These are phyloP conservation scores for Diaporthe nobilis DNA, from an alignment of 2,329 filamentous ascomycete species.

Conservation along the genomic window DNA sequence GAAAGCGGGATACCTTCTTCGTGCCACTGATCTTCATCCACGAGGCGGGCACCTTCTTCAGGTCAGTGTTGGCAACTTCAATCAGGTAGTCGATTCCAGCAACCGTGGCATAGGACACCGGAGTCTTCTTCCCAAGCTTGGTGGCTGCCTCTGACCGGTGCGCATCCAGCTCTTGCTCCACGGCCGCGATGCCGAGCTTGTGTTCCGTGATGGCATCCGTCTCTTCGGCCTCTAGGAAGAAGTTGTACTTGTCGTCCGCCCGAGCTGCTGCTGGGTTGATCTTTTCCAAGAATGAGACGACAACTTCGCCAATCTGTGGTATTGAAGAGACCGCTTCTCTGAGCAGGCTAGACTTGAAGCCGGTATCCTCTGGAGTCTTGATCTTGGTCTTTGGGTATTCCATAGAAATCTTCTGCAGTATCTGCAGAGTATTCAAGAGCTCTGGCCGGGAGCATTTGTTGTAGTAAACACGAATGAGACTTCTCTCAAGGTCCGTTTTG, in stretches of 20 bases:
- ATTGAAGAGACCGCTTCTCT: slow-evolving; percentile 80
- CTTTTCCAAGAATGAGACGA: slow-evolving; percentile 83
- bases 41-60: slow-evolving; percentile 91
- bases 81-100: slow-evolving; percentile 95
- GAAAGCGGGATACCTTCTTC: slow-evolving; percentile 92
- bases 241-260: slow-evolving; percentile 91
- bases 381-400: slow-evolving; percentile 75
- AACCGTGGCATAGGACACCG: slow-evolving; percentile 84
- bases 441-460: slow-evolving; percentile 94
- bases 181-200: slow-evolving; percentile 90
- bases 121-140: slow-evolving; percentile 77
- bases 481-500: slow-evolving; percentile 89
- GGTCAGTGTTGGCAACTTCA: slow-evolving; percentile 85
- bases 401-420: slow-evolving; percentile 83
- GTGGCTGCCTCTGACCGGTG: slow-evolving; percentile 80
- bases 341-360: slow-evolving; percentile 80
- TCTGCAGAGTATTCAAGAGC: slow-evolving; percentile 86
- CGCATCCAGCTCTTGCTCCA: slow-evolving; percentile 88
- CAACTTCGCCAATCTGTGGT: slow-evolving; percentile 80
- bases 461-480: slow-evolving; percentile 95
- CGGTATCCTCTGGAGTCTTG: slow-evolving; percentile 74
- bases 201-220: slow-evolving; percentile 91
- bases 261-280: slow-evolving; percentile 87
- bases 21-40: slow-evolving; percentile 97
- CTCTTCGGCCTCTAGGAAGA: slow-evolving; percentile 90